Evolutionary conservation across 768 basidiomycete genomes (phyloP).

Genomic region (Mycena floridula): DNA sequence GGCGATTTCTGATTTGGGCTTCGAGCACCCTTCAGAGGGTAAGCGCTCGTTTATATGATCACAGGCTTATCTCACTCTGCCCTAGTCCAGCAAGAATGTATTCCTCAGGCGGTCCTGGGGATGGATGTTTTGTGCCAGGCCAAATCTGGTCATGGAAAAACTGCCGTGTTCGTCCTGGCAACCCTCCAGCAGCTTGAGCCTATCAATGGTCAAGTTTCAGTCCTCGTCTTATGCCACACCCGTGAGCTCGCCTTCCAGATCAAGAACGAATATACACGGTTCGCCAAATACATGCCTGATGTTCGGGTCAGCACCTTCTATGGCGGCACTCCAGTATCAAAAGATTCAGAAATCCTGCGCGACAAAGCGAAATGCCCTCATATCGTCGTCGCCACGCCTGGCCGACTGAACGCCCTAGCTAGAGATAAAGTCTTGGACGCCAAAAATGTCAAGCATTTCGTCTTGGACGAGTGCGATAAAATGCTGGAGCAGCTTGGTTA

Average conservation of each 20-base stretch:
- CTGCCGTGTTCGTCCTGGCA: constrained; percentile 97
- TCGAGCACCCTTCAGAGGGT: constrained; percentile 99
- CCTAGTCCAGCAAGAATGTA: constrained; percentile 98
- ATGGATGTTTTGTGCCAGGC: constrained; percentile 99
- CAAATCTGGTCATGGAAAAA: constrained; percentile 98
- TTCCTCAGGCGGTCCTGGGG: constrained; percentile 97
- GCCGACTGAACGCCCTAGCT: constrained; percentile 91
- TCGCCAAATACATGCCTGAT: constrained; percentile 99
- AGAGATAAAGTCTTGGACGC: constrained; percentile 95
- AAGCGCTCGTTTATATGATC: constrained; percentile 9
- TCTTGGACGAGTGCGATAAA: constrained; percentile 99
- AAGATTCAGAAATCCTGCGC: constrained; percentile 89
- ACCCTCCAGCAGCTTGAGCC: constrained; percentile 98
- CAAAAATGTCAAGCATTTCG: constrained; percentile 98
- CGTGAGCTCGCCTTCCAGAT: constrained; percentile 99
- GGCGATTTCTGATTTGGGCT: constrained; percentile 98
- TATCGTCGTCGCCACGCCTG: constrained; percentile 97
- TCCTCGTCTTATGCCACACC: constrained; percentile 97
- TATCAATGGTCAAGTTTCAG: constrained; percentile 95
- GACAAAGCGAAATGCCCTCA: constrained; percentile 98
- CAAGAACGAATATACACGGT: constrained; percentile 98
- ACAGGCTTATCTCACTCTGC: constrained; percentile 1
- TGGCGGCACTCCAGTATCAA: constrained; percentile 90
- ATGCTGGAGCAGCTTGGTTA: constrained; percentile 99
- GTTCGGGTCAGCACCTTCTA: constrained; percentile 97